Evolutionary conservation across 1,284 basidiomycete species (phyloP).

Genomic region (Trametes versicolor): DNA sequence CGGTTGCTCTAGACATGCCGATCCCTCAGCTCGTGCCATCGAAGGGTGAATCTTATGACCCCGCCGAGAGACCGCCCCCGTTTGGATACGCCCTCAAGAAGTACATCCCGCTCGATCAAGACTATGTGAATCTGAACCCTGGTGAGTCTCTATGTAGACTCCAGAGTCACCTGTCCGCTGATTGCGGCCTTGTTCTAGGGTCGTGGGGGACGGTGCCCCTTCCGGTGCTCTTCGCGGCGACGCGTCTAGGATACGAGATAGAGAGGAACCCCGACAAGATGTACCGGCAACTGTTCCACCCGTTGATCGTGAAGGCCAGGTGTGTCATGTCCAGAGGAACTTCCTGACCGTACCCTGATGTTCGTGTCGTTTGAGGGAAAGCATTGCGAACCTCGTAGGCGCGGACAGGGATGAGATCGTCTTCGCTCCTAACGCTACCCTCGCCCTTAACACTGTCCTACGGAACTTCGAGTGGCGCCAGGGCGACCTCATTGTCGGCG

Average conservation of each 20-base stretch:
- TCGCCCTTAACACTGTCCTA: constrained; percentile 74
- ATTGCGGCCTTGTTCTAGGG: constrained; percentile 48
- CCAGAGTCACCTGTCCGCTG: background rate
- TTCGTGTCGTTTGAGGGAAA: constrained; percentile 32
- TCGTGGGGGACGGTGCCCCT: constrained; percentile 76
- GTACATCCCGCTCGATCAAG: constrained; percentile 66
- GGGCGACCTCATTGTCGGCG: constrained; percentile 59
- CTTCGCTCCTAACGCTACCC: constrained; percentile 71
- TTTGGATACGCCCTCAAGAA: constrained; percentile 70
- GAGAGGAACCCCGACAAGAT: constrained; percentile 76
- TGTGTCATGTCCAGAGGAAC: constrained; percentile 6
- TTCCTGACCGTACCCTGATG: background rate
- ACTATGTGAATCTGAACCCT: constrained; percentile 74
- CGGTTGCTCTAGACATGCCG: constrained; percentile 7
- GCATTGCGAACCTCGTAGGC: constrained; percentile 68
- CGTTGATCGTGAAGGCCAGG: constrained; percentile 55
- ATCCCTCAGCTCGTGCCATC: constrained; percentile 15
- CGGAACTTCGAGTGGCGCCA: constrained; percentile 66
- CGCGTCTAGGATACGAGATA: constrained; percentile 54
- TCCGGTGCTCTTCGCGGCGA: constrained; percentile 64
- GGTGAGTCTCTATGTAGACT: constrained; percentile 48
- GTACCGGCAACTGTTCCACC: constrained; percentile 55
- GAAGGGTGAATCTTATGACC: constrained; percentile 39
- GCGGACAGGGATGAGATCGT: constrained; percentile 72
- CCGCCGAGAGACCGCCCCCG: constrained; percentile 47